A percentile compares a stretch with the other conserved stretches of the same genome.
Conservation (phyloP, 73 alveolate genomes). For the Paramecium caudatum region DNA sequence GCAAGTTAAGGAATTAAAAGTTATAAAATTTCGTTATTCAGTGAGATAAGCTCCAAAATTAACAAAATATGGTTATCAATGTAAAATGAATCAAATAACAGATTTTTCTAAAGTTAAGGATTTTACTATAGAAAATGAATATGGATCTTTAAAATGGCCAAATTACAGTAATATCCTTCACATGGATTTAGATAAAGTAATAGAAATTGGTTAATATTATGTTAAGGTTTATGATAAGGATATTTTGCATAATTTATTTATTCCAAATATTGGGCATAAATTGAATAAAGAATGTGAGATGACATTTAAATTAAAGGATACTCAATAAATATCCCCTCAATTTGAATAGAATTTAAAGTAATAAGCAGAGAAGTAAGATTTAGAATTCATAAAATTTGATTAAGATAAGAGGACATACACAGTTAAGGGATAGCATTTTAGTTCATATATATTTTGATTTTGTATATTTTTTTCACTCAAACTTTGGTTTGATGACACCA, state of each 20-base stretch:
- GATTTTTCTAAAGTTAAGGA: not conserved
- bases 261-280: not conserved
- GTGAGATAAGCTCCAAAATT: not conserved
- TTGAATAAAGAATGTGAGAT: not conserved
- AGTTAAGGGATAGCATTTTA: not conserved
- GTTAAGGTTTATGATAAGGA: not conserved
- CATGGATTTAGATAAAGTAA: not conserved
- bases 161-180: too few relatives aligned
- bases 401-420: not conserved
- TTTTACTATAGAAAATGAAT: not conserved
- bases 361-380: not conserved
- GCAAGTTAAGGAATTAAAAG: not conserved
- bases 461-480: slow-evolving; percentile 51
- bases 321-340: too few relatives aligned
- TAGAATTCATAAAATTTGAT: too few relatives aligned
- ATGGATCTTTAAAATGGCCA: not conserved
- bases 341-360: not conserved
- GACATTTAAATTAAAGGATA: not conserved
- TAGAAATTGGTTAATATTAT: not conserved
- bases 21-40: not conserved
- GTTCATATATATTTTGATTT: not conserved
- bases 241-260: not conserved
- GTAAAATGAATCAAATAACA: too few relatives aligned
- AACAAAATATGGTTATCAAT: not conserved
- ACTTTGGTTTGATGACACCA: slow-evolving; percentile 35